Evolutionary conservation across 352 stramenopile genomes (phyloP), one percentile per base, ranked within the genome.

Genomic region (Pelagophyceae sp.): DNA sequence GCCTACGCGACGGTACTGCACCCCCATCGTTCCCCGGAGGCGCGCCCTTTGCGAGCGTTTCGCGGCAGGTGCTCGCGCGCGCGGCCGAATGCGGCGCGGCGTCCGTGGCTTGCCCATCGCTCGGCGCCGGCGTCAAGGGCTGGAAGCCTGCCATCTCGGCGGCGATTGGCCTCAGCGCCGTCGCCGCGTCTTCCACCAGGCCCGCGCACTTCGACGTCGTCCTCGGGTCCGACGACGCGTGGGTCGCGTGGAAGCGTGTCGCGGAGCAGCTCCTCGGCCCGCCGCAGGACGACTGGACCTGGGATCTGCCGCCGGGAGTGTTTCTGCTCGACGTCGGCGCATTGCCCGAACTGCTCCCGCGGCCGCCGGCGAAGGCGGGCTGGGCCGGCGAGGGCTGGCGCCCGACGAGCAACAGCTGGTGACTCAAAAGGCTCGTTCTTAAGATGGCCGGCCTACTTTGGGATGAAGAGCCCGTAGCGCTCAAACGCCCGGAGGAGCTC

Each of bases 91-190:
- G n/a, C 6, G 31, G 35, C 63, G 63, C 63, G 63, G 5, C 31
- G 35, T 50, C 63, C 31, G 31, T 72, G 29, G 63, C 63, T 15
- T 11, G 20, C 5, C 67, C 67, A 3, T 31, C 67, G 35, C 67
- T 74, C 37, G 67, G 67, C 67, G 23, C 67, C 15, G 67, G 67
- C 67, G 67, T 74, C 35, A 74, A 74, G 67, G 67, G 35, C 67
- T 74, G 67, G 67, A 33, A 37, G 1, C 67, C 67, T 11, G 35
- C 35, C 35, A 74, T 74, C 23, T 50, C 67, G 25, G 67, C 67
- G 2, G 67, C 67, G 15, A 33, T 58, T 1, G 33, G 1, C 35
- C 6, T 74, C 20, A 37, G 33, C 29, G 31, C 58, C 11, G 23
- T 67, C 27, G 33, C 67, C 11, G 35, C 15, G 11, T 58, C 5